These are phyloP conservation scores for Chloroidium sp. DNA, from an alignment of 163 green algal genomes.

Conservation along the genomic window DNA sequence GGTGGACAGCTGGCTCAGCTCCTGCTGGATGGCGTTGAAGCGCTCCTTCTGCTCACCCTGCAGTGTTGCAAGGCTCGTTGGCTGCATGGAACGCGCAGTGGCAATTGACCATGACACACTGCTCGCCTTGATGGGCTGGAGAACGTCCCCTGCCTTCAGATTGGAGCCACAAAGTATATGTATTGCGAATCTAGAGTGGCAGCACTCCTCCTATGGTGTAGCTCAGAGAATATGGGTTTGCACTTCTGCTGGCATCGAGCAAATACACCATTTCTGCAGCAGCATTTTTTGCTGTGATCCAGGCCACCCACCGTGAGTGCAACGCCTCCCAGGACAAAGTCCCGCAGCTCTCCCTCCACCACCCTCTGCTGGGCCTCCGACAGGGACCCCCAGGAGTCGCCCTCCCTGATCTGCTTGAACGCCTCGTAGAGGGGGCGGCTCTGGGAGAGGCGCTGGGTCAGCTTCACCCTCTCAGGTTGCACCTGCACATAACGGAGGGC, in stretches of 20 bases:
- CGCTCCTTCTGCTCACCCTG: constrained; percentile 67
- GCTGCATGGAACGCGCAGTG: no score
- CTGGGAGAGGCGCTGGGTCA: constrained; percentile 78
- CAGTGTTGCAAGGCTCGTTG: background rate
- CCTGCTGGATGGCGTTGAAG: constrained; percentile 95
- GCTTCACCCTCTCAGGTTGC: constrained; percentile 84
- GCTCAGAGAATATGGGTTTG: no score
- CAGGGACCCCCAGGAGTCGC: constrained; percentile 48
- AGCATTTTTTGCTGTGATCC: background rate
- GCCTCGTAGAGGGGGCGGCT: constrained; percentile 74
- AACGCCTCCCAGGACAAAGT: constrained; percentile 82
- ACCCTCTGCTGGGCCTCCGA: constrained; percentile 73
- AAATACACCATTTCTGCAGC: background rate
- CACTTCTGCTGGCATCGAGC: background rate
- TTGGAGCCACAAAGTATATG: no score
- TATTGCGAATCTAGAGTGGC: no score
- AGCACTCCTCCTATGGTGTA: no score
- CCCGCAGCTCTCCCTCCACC: constrained; percentile 81
- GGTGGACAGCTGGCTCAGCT: constrained; percentile 78
- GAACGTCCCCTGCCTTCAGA: no score
- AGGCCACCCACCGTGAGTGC: constrained; percentile 55
- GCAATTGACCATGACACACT: no score
- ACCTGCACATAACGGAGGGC: constrained; percentile 10
- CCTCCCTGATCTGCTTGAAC: constrained; percentile 57
- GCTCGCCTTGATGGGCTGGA: no score